Evolutionary conservation across 441 rosid genomes (phyloP).

Genomic region (Pelargonium exstipulatum): DNA sequence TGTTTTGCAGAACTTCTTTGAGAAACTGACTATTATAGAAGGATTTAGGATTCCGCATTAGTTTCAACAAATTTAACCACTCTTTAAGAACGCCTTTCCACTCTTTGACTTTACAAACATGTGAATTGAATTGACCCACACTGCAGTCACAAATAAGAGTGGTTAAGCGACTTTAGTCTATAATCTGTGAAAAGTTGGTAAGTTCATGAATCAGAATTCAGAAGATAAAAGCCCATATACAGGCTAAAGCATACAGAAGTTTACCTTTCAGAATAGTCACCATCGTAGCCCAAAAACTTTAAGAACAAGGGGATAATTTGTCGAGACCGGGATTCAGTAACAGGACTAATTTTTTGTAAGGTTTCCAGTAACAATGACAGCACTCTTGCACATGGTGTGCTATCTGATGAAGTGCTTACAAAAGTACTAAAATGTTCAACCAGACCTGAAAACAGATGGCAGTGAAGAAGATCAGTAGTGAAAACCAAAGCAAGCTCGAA

Average conservation of each 20-base stretch:
- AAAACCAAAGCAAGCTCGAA: not conserved
- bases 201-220: slow-evolving; percentile 9
- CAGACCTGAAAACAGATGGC: slow-evolving; percentile 51
- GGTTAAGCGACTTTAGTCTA: slow-evolving; percentile 12
- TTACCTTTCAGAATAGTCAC: slow-evolving; percentile 52
- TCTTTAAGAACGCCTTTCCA: slow-evolving; percentile 79
- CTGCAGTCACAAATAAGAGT: slow-evolving; percentile 36
- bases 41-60: slow-evolving; percentile 64
- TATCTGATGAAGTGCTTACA: slow-evolving; percentile 46
- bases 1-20: slow-evolving; percentile 65
- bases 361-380: slow-evolving; percentile 61
- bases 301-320: slow-evolving; percentile 67
- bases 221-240: not conserved
- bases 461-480: not conserved
- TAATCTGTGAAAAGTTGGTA: not conserved
- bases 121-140: slow-evolving; percentile 49
- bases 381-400: slow-evolving; percentile 46
- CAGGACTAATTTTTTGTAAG: slow-evolving; percentile 58
- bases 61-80: slow-evolving; percentile 76
- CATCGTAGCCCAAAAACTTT: slow-evolving; percentile 70
- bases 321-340: slow-evolving; percentile 66
- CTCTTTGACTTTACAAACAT: slow-evolving; percentile 61
- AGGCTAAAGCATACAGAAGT: slow-evolving; percentile 17
- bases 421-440: slow-evolving; percentile 44
- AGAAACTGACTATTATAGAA: slow-evolving; percentile 54